Conservation (phyloP, 2,329 filamentous ascomycete species). For the Purpureocillium takamizusanense region DNA sequence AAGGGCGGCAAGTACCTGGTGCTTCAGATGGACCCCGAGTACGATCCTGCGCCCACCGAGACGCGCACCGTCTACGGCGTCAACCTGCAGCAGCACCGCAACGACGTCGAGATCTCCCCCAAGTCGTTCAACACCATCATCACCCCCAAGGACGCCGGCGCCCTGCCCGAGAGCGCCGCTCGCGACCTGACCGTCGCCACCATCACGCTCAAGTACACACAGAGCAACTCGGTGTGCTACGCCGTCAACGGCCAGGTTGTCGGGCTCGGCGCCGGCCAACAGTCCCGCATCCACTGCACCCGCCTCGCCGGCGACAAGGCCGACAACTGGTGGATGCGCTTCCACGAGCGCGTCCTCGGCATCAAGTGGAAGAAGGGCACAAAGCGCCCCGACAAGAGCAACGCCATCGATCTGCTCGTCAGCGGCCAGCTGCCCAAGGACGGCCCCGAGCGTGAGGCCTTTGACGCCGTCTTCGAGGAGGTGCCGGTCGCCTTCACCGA, state of each 20-base stretch:
- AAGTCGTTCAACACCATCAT: conserved; percentile 79
- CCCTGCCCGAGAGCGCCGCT: conserved; percentile 71
- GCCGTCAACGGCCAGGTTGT: conserved; percentile 88
- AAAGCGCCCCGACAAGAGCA: conserved; percentile 95
- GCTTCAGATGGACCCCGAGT: conserved; percentile 86
- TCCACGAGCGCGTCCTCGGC: conserved; percentile 78
- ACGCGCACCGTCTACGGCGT: conserved; percentile 85
- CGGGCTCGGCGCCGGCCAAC: conserved; percentile 90
- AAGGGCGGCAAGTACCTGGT: conserved; percentile 97
- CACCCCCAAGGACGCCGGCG: conserved; percentile 67
- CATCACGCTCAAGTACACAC: conserved; percentile 96
- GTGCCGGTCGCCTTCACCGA: conserved; percentile 74
- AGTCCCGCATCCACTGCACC: conserved; percentile 97
- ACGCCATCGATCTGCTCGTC: conserved; percentile 92
- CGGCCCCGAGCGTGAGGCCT: conserved; percentile 76
- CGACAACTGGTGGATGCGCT: conserved; percentile 99
- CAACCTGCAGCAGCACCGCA: conserved; percentile 81
- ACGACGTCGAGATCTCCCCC: conserved; percentile 79
- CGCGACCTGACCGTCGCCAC: conserved; percentile 91
- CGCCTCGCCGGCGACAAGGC: conserved; percentile 95
- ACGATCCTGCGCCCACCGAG: conserved; percentile 73
- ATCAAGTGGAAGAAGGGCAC: conserved; percentile 97
- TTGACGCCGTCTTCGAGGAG: conserved; percentile 83
- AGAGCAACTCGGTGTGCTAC: conserved; percentile 98
- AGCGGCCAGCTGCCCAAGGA: conserved; percentile 79